Evolutionary conservation across 2,329 filamentous ascomycete genomes (phyloP).

Genomic region (Tolypocladium endophyticum): DNA sequence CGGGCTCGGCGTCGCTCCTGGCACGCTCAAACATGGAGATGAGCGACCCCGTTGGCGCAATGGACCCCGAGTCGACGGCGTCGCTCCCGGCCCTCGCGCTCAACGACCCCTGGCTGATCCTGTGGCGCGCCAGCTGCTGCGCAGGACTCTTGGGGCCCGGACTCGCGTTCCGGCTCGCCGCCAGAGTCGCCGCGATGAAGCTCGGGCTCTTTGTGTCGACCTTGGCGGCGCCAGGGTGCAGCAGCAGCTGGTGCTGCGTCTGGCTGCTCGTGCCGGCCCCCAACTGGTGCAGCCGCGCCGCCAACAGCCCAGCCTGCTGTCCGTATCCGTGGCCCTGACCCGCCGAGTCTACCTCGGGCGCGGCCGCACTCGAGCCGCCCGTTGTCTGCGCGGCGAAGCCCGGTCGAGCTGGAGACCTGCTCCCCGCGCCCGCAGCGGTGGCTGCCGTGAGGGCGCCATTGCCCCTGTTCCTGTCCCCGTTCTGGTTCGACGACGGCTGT

Average conservation of each 20-base stretch:
- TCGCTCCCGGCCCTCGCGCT: slow-evolving; percentile 15
- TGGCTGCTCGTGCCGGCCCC: not conserved
- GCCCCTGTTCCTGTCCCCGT: slow-evolving; percentile 4
- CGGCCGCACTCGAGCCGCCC: not conserved
- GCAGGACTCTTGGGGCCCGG: slow-evolving; percentile 17
- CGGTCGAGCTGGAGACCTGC: not conserved
- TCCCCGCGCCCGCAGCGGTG: slow-evolving; percentile 19
- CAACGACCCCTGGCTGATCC: slow-evolving; percentile 17
- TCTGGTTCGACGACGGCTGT: not conserved
- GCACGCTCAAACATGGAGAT: slow-evolving; percentile 59
- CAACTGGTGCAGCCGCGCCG: slow-evolving; percentile 14
- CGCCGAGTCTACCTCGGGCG: not conserved
- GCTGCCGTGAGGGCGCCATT: slow-evolving; percentile 35
- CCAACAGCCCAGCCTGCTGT: slow-evolving; percentile 4
- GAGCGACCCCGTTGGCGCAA: slow-evolving; percentile 52
- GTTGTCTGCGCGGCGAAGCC: not conserved
- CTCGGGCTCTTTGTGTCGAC: slow-evolving; percentile 41
- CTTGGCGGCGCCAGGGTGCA: slow-evolving; percentile 7
- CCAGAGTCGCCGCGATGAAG: slow-evolving; percentile 46
- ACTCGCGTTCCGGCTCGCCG: slow-evolving; percentile 40
- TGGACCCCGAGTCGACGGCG: slow-evolving; percentile 39
- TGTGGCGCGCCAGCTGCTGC: slow-evolving; percentile 11
- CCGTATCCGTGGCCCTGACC: not conserved
- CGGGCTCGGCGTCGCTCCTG: slow-evolving; percentile 15
- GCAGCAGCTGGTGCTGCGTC: slow-evolving; percentile 8